A percentile compares a stretch with the other conserved stretches of the same genome.
phyloP scores from a whole-genome alignment of 441 rosid species.

The Euphorbia corollata region DNA sequence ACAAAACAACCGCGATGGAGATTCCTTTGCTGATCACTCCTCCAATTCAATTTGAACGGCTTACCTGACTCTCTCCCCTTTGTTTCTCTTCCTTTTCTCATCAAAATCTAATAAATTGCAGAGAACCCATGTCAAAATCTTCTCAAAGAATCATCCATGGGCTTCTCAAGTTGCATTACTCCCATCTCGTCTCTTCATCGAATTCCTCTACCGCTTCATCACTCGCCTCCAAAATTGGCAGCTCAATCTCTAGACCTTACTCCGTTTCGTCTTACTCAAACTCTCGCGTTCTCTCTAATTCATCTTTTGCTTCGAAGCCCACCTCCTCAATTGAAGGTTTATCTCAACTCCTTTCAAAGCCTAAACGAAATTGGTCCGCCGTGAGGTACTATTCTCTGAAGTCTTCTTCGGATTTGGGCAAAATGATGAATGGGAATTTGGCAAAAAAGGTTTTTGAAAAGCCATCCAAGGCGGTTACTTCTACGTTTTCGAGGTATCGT shows the following conservation, averaged over 20 bases:
- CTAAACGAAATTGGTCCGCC: constrained; percentile 28
- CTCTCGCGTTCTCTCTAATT: constrained; percentile 14
- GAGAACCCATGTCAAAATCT: constrained; percentile 42
- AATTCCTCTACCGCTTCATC: constrained; percentile 17
- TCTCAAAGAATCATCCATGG: constrained; percentile 41
- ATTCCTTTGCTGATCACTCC: neutral
- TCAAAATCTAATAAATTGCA: neutral
- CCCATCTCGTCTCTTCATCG: constrained; percentile 10
- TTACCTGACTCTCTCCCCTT: neutral
- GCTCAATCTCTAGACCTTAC: constrained; percentile 9
- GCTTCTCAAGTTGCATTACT: constrained; percentile 36
- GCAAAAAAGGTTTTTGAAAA: constrained; percentile 46
- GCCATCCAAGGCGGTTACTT: constrained; percentile 41
- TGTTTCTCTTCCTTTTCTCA: neutral
- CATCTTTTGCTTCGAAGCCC: constrained; percentile 26
- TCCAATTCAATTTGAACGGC: neutral
- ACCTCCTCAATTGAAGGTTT: constrained; percentile 28
- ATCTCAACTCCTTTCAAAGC: constrained; percentile 30
- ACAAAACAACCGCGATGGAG: neutral
- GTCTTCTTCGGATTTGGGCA: constrained; percentile 27
- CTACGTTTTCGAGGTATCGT: constrained; percentile 52
- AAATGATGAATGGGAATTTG: constrained; percentile 32
- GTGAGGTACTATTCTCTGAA: constrained; percentile 39
- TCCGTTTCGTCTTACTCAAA: constrained; percentile 20
- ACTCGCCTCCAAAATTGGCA: constrained; percentile 12